Base-by-base conservation (phyloP, 352 stramenopile genomes). In the Pythium phragmitis region DNA sequence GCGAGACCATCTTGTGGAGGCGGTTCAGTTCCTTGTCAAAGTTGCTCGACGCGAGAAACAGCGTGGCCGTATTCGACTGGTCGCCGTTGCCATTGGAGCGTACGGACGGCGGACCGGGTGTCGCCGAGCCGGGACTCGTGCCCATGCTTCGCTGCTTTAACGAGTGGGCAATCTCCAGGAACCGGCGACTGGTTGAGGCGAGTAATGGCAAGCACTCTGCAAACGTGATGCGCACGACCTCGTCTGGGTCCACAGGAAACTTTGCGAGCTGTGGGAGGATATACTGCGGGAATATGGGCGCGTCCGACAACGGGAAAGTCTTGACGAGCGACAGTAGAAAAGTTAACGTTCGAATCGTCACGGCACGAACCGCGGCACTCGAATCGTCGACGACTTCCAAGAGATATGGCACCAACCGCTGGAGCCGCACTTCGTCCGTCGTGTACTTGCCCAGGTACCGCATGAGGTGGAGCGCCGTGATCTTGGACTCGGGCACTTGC, bases 261-360 rank as follows among this genome's bases (percentile, higher is more conserved):
- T 74, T 74, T 9, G 59, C 48, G 47, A 74, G 63, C 19, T 70
- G 68, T 0, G 68, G 98, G 42, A 99, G 89, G 23, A 99, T 93
- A 72, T 99, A 99, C 74, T 98, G 87, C 0, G 96, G 93, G 59
- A 99, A 99, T 2, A 99, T 88, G 36, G 95, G 94, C 1, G 96
- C 91, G 66, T 99, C 97, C 2, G 96, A 98, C 9, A 98, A 81
- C 6, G 94, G 92, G 62, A 99, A 97, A 0, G 69, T 87, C 56
- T 92, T 87, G n/a, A 99, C 83, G 19, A 94, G 68, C 30, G 81
- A 89, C 37, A 99, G 66, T 34, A 98, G 76, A 17, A 87, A 90
- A 7, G 93, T 94, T 8, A 99, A 73, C 1, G 90, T 95, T 28
- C 93, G 83, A 12, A 99, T 82, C 9, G 91, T 85, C 7, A 94